phyloP scores from a whole-genome alignment of 1,284 basidiomycete species.

The Naganishia liquefaciens region DNA sequence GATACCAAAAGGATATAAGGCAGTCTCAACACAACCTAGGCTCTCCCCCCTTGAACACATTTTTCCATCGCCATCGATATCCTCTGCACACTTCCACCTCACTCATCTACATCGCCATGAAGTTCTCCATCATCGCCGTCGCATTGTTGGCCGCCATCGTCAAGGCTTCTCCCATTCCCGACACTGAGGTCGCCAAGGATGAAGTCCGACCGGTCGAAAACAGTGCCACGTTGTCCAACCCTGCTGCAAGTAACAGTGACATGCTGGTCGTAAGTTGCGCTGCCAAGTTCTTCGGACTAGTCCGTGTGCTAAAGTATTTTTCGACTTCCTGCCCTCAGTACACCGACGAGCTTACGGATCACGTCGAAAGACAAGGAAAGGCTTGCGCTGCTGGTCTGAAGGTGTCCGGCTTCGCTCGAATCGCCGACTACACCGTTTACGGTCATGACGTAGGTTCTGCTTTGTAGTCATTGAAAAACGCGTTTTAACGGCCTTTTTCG shows the following conservation, averaged over 20 bases:
- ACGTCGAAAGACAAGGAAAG: background rate
- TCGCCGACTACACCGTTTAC: constrained; percentile 19
- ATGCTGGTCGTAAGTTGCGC: background rate
- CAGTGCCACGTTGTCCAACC: constrained; percentile 1
- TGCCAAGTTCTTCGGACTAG: background rate
- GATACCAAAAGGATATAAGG: background rate
- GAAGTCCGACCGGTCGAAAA: background rate
- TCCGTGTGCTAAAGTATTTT: background rate
- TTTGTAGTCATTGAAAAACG: background rate
- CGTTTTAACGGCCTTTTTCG: background rate
- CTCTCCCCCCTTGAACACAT: too few species aligned
- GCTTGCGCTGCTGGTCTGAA: constrained; percentile 15
- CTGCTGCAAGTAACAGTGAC: background rate
- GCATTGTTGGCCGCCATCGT: constrained; percentile 42
- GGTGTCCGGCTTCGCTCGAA: constrained; percentile 19
- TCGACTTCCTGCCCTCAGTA: background rate
- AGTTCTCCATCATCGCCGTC: constrained; percentile 65
- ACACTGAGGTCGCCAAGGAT: background rate
- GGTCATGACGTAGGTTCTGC: constrained; percentile 7
- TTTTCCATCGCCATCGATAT: background rate
- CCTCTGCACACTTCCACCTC: constrained; percentile 1
- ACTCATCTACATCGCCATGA: constrained; percentile 14
- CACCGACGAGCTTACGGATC: background rate
- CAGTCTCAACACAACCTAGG: background rate
- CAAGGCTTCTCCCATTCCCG: constrained; percentile 22